These are phyloP conservation scores for Medicago lupulina DNA, from an alignment of 306 rosid genomes.

Conservation along the genomic window DNA sequence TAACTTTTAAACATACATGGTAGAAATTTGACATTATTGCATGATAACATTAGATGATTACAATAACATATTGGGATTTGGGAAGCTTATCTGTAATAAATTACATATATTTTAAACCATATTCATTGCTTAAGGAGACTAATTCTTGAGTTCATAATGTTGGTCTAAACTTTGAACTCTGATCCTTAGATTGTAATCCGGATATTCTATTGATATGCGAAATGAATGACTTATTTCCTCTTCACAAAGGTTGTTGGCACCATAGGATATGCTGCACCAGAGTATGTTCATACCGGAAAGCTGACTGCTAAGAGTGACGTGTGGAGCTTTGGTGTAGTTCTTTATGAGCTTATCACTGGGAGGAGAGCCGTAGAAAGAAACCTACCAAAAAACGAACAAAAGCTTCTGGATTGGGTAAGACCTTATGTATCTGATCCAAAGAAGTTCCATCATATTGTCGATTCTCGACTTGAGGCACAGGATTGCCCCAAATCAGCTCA, in stretches of 20 bases:
- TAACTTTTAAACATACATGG: neutral
- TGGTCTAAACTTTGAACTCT: constrained; percentile 31
- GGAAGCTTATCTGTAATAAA: neutral
- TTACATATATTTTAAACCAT: constrained; percentile 15
- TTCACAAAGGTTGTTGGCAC: constrained; percentile 88
- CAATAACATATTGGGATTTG: neutral
- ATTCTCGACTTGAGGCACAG: constrained; percentile 81
- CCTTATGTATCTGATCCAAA: constrained; percentile 77
- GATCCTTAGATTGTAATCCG: constrained; percentile 20
- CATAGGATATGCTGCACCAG: constrained; percentile 95
- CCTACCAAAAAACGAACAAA: constrained; percentile 86
- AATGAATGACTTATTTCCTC: constrained; percentile 44
- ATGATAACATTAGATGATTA: constrained; percentile 20
- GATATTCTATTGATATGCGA: constrained; percentile 26
- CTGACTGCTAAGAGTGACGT: constrained; percentile 94
- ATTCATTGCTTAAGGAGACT: constrained; percentile 29
- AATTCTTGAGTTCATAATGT: constrained; percentile 8
- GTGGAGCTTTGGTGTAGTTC: constrained; percentile 96
- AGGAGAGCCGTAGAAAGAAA: constrained; percentile 95
- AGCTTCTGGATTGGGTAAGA: constrained; percentile 94
- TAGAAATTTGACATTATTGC: constrained; percentile 13
- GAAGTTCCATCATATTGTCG: constrained; percentile 79
- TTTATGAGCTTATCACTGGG: constrained; percentile 93
- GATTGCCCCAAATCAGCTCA: constrained; percentile 78
- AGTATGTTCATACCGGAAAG: constrained; percentile 92